Conservation (phyloP, 805 yeast species). For the Kregervanrija delftensis region DNA sequence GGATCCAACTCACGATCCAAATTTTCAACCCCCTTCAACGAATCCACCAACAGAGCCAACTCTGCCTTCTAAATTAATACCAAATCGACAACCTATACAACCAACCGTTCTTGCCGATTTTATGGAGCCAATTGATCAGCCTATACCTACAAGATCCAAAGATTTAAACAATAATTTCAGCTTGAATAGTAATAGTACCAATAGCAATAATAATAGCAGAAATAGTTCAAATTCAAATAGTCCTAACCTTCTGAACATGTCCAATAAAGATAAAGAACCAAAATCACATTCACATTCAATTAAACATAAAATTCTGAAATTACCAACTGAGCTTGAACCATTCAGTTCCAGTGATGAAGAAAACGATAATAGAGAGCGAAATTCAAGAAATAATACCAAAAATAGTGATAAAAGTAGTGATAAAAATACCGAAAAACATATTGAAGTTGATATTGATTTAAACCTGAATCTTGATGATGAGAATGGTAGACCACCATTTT, state of each 20-base stretch:
- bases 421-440: not conserved
- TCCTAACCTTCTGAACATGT: too few species aligned
- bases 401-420: not conserved
- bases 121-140: constrained; percentile 67
- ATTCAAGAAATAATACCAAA: not conserved
- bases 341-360: constrained; percentile 43
- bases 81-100: constrained; percentile 69
- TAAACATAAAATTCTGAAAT: constrained; percentile 31
- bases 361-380: constrained; percentile 6
- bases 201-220: too few species aligned
- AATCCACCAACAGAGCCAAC: constrained; percentile 55
- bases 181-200: too few species aligned
- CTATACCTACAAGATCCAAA: constrained; percentile 29
- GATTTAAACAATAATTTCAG: constrained; percentile 11
- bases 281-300: not conserved
- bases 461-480: too few species aligned
- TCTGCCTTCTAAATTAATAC: constrained; percentile 63
- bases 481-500: not conserved
- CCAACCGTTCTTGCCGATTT: constrained; percentile 73
- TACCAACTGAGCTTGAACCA: constrained; percentile 53
- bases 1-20: constrained; percentile 94
- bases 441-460: too few species aligned
- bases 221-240: too few species aligned
- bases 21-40: constrained; percentile 79
- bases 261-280: too few species aligned